Conservation (phyloP, 2,329 filamentous ascomycete genomes). For the Xylaria sp. region DNA sequence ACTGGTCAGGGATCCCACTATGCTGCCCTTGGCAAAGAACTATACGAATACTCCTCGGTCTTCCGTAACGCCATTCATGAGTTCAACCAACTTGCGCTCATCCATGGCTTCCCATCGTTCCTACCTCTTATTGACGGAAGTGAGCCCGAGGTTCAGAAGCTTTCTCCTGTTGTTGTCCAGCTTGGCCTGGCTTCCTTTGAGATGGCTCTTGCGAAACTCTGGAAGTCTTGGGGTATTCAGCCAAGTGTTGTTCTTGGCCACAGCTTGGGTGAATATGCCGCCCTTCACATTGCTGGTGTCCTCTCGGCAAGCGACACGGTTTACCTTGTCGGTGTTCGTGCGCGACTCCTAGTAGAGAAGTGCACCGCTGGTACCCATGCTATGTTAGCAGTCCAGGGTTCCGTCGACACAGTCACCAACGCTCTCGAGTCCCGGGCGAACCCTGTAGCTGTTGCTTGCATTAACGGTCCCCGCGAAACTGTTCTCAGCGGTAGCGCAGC, state of each 20-base stretch:
- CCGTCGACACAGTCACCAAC: slow-evolving; percentile 48
- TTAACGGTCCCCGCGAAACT: slow-evolving; percentile 70
- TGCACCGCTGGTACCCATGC: slow-evolving; percentile 63
- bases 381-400: slow-evolving; percentile 47
- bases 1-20: slow-evolving; percentile 54
- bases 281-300: slow-evolving; percentile 64
- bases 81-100: slow-evolving; percentile 47
- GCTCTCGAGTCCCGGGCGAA: slow-evolving; percentile 40
- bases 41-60: slow-evolving; percentile 42
- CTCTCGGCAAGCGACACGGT: slow-evolving; percentile 66
- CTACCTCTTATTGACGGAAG: slow-evolving; percentile 46
- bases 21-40: slow-evolving; percentile 46
- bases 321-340: slow-evolving; percentile 63
- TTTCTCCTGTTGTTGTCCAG: slow-evolving; percentile 49
- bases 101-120: slow-evolving; percentile 53
- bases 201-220: slow-evolving; percentile 52
- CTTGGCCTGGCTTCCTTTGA: slow-evolving; percentile 51
- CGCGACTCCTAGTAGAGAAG: slow-evolving; percentile 57
- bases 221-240: slow-evolving; percentile 51
- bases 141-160: slow-evolving; percentile 38
- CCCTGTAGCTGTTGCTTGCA: slow-evolving; percentile 57
- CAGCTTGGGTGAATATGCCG: slow-evolving; percentile 69
- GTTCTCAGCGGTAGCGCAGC: slow-evolving; percentile 56
- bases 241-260: slow-evolving; percentile 54
- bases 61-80: slow-evolving; percentile 52